Percentiles rank a stretch among this genome's conserved stretches.
Evolutionary conservation across 2,329 filamentous ascomycete species (phyloP).

Genomic region (Aaosphaeria arxii): DNA sequence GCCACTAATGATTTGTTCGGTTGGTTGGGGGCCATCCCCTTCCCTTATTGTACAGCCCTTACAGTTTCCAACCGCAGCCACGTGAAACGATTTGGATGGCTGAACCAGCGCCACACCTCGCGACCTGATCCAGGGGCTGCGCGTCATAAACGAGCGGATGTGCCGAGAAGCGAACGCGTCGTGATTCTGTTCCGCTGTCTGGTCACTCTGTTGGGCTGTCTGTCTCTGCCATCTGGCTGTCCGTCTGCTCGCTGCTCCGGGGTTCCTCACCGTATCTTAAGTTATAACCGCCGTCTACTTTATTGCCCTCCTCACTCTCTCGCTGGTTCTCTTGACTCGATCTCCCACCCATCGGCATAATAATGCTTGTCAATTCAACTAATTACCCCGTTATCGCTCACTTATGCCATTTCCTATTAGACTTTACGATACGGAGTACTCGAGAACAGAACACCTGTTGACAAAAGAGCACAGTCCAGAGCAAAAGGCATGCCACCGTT

Average conservation of each 20-base stretch:
- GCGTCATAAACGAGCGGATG: constrained; percentile 25
- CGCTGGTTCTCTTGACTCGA: background rate
- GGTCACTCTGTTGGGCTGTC: background rate
- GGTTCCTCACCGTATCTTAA: background rate
- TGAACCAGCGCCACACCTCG: constrained; percentile 18
- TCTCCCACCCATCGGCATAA: background rate
- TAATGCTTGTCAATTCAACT: too few species aligned
- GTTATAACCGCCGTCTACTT: background rate
- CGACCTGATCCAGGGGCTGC: constrained; percentile 29
- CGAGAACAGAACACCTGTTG: too few species aligned
- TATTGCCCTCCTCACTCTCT: background rate
- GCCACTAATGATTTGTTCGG: background rate
- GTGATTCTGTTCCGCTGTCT: background rate
- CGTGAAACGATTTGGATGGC: constrained; percentile 29
- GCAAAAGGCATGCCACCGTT: too few species aligned
- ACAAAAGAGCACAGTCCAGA: too few species aligned
- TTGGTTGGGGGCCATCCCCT: background rate
- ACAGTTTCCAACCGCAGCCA: constrained; percentile 20
- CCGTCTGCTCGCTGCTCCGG: background rate
- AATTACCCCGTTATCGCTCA: too few species aligned
- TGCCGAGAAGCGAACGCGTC: constrained; percentile 25
- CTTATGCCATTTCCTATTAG: too few species aligned
- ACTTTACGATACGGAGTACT: too few species aligned
- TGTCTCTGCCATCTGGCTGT: background rate
- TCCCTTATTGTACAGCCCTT: background rate